phyloP scores from a whole-genome alignment of 768 basidiomycete genomes.

The Fomitopsis pulvina region DNA sequence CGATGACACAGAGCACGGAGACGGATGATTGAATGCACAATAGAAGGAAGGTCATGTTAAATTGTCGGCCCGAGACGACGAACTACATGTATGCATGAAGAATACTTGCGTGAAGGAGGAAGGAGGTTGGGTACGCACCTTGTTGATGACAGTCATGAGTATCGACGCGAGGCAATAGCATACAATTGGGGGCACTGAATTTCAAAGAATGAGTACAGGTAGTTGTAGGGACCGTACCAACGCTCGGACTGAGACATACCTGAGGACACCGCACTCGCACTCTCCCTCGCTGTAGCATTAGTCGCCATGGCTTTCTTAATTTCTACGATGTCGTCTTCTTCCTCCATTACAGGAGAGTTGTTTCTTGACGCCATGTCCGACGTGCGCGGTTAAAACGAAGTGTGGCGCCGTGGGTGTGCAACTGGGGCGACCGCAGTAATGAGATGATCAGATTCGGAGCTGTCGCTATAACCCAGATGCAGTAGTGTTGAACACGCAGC shows the following conservation, averaged over 20 bases:
- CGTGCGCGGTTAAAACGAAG: background rate
- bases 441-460: too few relatives aligned
- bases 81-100: slow-evolving; percentile 43
- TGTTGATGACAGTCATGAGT: slow-evolving; percentile 96
- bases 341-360: slow-evolving; percentile 4
- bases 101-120: background rate
- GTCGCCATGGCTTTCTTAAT: slow-evolving; percentile 46
- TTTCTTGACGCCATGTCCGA: background rate
- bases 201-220: background rate
- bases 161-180: slow-evolving; percentile 93
- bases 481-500: too few relatives aligned
- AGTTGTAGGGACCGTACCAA: slow-evolving; percentile 2
- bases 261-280: slow-evolving; percentile 18
- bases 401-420: too few relatives aligned
- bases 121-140: slow-evolving; percentile 46
- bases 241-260: slow-evolving; percentile 17
- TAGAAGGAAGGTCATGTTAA: slow-evolving; percentile 96
- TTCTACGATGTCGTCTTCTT: slow-evolving; percentile 44
- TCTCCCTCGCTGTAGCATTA: slow-evolving; percentile 20
- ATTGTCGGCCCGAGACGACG: slow-evolving; percentile 87
- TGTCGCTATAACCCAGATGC: too few relatives aligned
- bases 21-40: slow-evolving; percentile 88
- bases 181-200: slow-evolving; percentile 70
- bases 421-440: too few relatives aligned
- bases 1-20: slow-evolving; percentile 70